These are phyloP conservation scores for Mrakia blollopis DNA, from an alignment of 768 basidiomycete species.

Conservation along the genomic window DNA sequence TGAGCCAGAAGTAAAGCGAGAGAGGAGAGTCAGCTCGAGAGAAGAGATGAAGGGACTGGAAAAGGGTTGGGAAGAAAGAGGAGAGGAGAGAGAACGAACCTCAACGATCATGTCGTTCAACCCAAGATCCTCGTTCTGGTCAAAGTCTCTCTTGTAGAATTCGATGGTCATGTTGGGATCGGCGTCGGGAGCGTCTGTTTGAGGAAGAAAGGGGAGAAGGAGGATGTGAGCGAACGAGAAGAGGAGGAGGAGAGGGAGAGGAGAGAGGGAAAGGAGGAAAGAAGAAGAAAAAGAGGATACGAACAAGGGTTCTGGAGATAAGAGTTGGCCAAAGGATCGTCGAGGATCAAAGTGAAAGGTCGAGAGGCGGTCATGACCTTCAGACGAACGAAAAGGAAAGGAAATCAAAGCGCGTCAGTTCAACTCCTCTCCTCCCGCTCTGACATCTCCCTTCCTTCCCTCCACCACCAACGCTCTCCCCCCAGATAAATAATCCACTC, in stretches of 20 bases:
- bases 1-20: neutral
- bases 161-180: conserved; percentile 89
- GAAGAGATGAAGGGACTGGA: neutral
- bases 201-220: neutral
- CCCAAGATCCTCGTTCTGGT: conserved; percentile 93
- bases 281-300: neutral
- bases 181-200: conserved; percentile 73
- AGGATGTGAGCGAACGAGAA: neutral
- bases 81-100: conserved; percentile 26
- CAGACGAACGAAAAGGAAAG: too few species aligned
- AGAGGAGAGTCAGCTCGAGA: neutral
- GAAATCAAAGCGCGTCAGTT: neutral
- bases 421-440: neutral
- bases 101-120: conserved; percentile 50
- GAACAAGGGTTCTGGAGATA: conserved; percentile 83
- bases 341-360: conserved; percentile 86
- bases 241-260: neutral
- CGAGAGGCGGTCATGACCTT: conserved; percentile 71
- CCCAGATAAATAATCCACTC: neutral
- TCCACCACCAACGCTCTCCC: neutral
- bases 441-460: too few species aligned
- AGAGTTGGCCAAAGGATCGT: conserved; percentile 92
- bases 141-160: conserved; percentile 73
- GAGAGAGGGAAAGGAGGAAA: neutral
- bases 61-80: neutral